A percentile compares a stretch with the other conserved stretches of the same genome.
Evolutionary conservation across 2,329 filamentous ascomycete genomes (phyloP).

Genomic region (Raffaelea ambrosiae): DNA sequence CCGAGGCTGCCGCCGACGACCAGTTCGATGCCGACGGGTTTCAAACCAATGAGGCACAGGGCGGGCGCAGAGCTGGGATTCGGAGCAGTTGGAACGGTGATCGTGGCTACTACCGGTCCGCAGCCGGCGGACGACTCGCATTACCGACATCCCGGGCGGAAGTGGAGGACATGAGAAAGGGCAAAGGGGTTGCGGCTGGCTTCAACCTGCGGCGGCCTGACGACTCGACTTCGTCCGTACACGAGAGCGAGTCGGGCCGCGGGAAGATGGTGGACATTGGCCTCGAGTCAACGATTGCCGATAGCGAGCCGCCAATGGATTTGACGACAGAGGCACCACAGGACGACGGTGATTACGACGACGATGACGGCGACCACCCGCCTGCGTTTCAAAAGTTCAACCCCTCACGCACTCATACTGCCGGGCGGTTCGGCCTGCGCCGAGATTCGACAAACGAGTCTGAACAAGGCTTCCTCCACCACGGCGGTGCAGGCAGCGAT

Average conservation of each 20-base stretch:
- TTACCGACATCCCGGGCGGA: too few relatives aligned
- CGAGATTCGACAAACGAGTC: conserved; percentile 37
- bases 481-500: conserved; percentile 20
- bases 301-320: conserved; percentile 51
- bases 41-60: not conserved
- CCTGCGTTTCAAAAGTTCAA: conserved; percentile 57
- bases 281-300: conserved; percentile 58
- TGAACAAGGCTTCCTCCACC: conserved; percentile 34
- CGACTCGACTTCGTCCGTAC: conserved; percentile 7
- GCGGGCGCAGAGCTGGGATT: conserved; percentile 32
- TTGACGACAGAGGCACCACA: conserved; percentile 44
- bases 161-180: not conserved
- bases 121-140: too few relatives aligned
- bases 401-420: conserved; percentile 24
- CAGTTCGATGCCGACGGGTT: not conserved
- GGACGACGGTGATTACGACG: conserved; percentile 28
- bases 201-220: conserved; percentile 8
- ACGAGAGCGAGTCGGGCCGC: conserved; percentile 26
- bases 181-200: conserved; percentile 8
- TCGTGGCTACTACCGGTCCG: conserved; percentile 29
- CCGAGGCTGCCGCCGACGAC: not conserved
- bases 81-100: conserved; percentile 57
- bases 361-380: conserved; percentile 24
- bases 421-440: conserved; percentile 29
- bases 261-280: conserved; percentile 81